These are phyloP conservation scores for Acrodontium crateriforme DNA, from an alignment of 2,329 filamentous ascomycete species.

Conservation along the genomic window DNA sequence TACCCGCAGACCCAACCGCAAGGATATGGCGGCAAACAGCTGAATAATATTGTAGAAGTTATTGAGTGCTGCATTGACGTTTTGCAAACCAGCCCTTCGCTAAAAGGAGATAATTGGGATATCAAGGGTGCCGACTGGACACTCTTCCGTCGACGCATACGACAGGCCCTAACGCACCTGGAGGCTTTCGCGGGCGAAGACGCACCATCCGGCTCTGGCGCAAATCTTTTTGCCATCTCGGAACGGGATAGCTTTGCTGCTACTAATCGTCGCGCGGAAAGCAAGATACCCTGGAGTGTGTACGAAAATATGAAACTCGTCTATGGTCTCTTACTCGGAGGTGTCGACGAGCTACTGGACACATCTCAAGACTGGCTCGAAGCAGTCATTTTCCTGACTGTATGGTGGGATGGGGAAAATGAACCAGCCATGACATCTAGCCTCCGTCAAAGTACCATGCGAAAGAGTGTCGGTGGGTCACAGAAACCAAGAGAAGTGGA, in stretches of 20 bases:
- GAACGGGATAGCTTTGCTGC: conserved; percentile 46
- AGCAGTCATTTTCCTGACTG: conserved; percentile 65
- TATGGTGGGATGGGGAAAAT: conserved; percentile 81
- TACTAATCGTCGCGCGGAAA: conserved; percentile 61
- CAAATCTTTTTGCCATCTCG: conserved; percentile 20
- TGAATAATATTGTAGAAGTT: conserved; percentile 66
- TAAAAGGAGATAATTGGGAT: conserved; percentile 60
- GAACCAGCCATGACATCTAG: conserved; percentile 24
- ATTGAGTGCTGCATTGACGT: conserved; percentile 54
- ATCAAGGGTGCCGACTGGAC: conserved; percentile 70
- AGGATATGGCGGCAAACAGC: conserved; percentile 59
- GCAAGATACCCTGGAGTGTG: conserved; percentile 75
- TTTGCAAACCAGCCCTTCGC: conserved; percentile 59
- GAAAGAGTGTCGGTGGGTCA: conserved; percentile 18
- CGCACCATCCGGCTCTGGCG: conserved; percentile 33
- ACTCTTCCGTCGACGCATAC: conserved; percentile 63
- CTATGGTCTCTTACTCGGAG: conserved; percentile 69
- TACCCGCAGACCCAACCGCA: conserved; percentile 39
- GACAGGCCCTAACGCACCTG: conserved; percentile 55
- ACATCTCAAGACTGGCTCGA: conserved; percentile 85
- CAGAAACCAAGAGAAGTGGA: conserved; percentile 34
- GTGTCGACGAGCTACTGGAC: conserved; percentile 59
- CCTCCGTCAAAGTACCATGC: conserved; percentile 17
- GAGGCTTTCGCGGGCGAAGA: conserved; percentile 60
- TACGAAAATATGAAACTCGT: conserved; percentile 72